Percentiles rank a stretch among this genome's conserved stretches.
These are phyloP conservation scores for Suillus paluster DNA, from an alignment of 768 basidiomycete genomes.

Conservation along the genomic window DNA sequence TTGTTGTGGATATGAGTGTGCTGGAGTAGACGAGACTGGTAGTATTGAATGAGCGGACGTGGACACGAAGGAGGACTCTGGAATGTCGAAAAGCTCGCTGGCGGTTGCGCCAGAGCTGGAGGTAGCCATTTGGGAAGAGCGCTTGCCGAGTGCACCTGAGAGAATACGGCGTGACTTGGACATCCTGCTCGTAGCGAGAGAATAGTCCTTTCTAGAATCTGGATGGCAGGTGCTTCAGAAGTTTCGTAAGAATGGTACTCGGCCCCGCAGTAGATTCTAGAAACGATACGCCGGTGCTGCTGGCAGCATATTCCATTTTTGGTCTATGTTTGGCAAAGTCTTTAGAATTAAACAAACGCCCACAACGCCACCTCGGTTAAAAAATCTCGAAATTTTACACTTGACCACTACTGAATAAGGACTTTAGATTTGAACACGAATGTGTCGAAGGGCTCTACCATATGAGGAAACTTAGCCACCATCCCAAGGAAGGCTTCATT, in stretches of 20 bases:
- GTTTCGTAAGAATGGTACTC: not conserved
- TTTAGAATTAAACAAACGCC: slow-evolving; percentile 20
- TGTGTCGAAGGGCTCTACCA: not conserved
- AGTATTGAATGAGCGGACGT: slow-evolving; percentile 26
- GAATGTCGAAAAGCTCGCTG: slow-evolving; percentile 20
- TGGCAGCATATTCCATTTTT: slow-evolving; percentile 8
- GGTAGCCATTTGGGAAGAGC: slow-evolving; percentile 16
- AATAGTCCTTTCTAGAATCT: not conserved
- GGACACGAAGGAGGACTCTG: slow-evolving; percentile 23
- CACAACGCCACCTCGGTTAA: not conserved
- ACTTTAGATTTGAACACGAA: not conserved
- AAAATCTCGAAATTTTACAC: too few relatives aligned
- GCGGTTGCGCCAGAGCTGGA: slow-evolving; percentile 13
- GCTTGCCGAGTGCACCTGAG: slow-evolving; percentile 20
- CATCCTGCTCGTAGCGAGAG: slow-evolving; percentile 18
- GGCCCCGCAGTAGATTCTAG: not conserved
- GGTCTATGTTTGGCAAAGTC: slow-evolving; percentile 19
- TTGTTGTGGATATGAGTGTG: slow-evolving; percentile 20
- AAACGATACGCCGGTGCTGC: not conserved
- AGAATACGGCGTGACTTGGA: slow-evolving; percentile 32
- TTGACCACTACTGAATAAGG: slow-evolving; percentile 1
- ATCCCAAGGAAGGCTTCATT: not conserved
- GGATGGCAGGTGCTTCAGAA: not conserved
- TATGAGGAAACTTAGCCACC: too few relatives aligned
- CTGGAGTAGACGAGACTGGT: slow-evolving; percentile 17